Percentiles rank a stretch among this genome's conserved stretches.
phyloP scores from a whole-genome alignment of 495 filamentous ascomycete species.

The Aspergillus sparsus region DNA sequence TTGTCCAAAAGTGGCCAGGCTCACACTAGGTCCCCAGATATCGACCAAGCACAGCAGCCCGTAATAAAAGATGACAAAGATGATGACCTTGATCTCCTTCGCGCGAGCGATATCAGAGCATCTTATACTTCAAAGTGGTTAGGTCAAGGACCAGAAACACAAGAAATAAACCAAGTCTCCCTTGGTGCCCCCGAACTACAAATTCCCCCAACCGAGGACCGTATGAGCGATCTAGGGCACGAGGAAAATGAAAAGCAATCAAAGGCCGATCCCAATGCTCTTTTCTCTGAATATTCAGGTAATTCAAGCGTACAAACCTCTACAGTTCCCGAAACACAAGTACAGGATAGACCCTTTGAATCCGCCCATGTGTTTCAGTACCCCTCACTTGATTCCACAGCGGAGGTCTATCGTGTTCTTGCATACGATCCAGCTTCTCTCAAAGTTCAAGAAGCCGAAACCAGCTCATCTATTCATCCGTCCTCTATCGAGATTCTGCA shows the following conservation, averaged over 20 bases:
- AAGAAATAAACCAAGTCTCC: background rate
- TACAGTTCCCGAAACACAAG: background rate
- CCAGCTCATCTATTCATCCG: conserved; percentile 54
- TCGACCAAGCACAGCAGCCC: background rate
- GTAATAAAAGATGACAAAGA: conserved; percentile 8
- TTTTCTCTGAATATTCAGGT: background rate
- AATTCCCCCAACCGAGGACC: too few relatives aligned
- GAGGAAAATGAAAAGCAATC: too few relatives aligned
- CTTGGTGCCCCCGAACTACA: too few relatives aligned
- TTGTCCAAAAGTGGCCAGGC: conserved; percentile 1
- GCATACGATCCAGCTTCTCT: conserved; percentile 69
- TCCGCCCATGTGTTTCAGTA: background rate
- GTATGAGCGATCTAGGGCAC: too few relatives aligned
- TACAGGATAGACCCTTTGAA: background rate
- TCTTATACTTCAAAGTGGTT: conserved; percentile 35
- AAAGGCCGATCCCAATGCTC: background rate
- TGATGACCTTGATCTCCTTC: conserved; percentile 47
- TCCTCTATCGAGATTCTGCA: conserved; percentile 41
- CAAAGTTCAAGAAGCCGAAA: conserved; percentile 60
- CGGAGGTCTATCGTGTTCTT: conserved; percentile 67
- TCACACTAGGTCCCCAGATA: background rate
- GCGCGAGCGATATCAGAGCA: conserved; percentile 53
- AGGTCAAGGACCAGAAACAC: conserved; percentile 27
- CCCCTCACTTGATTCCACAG: background rate
- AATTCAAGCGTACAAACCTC: background rate